These are phyloP conservation scores for Colletotrichum gigasporum DNA, from an alignment of 2,329 filamentous ascomycete genomes.

Conservation along the genomic window DNA sequence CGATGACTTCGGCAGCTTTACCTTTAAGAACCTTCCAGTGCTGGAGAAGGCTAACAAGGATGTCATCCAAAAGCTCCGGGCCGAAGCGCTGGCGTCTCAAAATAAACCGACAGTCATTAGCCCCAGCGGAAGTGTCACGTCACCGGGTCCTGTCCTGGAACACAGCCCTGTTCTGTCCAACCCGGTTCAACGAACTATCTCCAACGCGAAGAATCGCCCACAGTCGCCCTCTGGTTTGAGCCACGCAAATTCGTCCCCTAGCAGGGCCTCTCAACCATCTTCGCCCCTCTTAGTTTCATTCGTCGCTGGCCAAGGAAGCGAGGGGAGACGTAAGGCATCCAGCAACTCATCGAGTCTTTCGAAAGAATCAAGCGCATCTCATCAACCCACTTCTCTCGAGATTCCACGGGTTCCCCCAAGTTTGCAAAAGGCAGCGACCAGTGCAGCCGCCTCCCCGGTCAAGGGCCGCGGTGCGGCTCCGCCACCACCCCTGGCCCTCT, in stretches of 20 bases:
- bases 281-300: constrained; percentile 93
- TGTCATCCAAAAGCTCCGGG: constrained; percentile 93
- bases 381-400: constrained; percentile 80
- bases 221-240: constrained; percentile 85
- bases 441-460: constrained; percentile 61
- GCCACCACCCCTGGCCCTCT: constrained; percentile 61
- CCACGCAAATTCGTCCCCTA: constrained; percentile 87
- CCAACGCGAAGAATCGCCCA: constrained; percentile 85
- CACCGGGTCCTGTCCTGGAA: constrained; percentile 77
- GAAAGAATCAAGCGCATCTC: constrained; percentile 74
- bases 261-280: constrained; percentile 75
- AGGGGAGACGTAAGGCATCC: constrained; percentile 87
- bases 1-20: constrained; percentile 96
- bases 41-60: constrained; percentile 99
- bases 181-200: constrained; percentile 83
- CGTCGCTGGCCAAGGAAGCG: constrained; percentile 82
- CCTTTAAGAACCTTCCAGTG: constrained; percentile 96
- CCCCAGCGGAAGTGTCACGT: constrained; percentile 56
- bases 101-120: constrained; percentile 60
- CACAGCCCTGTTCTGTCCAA: constrained; percentile 85
- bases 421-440: constrained; percentile 68
- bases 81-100: constrained; percentile 82
- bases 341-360: constrained; percentile 87
- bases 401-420: constrained; percentile 69
- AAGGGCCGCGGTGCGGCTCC: constrained; percentile 63